A percentile compares a stretch with the other conserved stretches of the same genome.
These are phyloP conservation scores for Protomyces pachydermus DNA, from an alignment of 1,139 yeast species.

Conservation along the genomic window DNA sequence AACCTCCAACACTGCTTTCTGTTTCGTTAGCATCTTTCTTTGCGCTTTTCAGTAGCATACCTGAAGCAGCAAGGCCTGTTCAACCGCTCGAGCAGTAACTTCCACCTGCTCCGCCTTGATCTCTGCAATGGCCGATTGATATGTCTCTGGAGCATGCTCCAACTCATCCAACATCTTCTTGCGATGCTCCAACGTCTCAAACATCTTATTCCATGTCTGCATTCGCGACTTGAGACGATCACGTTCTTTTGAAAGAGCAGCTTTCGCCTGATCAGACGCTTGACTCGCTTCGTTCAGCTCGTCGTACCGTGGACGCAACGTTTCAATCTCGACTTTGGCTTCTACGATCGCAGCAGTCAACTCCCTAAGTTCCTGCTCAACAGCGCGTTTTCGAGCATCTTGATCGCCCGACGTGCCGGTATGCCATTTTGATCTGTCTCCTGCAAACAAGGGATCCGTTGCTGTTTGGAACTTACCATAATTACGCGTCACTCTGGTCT, in stretches of 20 bases:
- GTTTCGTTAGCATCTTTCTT: background rate
- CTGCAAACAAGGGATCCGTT: background rate
- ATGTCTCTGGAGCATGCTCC: constrained; percentile 27
- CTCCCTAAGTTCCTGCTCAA: constrained; percentile 12
- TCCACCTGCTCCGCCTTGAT: constrained; percentile 32
- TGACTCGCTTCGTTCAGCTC: background rate
- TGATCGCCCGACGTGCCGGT: background rate
- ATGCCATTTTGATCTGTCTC: background rate
- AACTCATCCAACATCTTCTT: constrained; percentile 13
- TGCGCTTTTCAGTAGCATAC: background rate
- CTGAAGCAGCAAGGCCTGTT: no score
- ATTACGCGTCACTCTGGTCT: constrained; percentile 10
- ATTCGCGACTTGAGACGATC: background rate
- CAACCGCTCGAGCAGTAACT: background rate
- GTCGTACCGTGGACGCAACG: constrained; percentile 7
- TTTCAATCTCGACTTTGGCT: constrained; percentile 11
- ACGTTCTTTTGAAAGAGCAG: background rate
- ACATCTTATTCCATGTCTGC: background rate
- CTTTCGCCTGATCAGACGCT: constrained; percentile 1
- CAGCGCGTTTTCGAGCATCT: background rate
- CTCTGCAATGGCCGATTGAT: constrained; percentile 35
- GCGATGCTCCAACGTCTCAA: constrained; percentile 9
- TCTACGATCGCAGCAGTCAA: background rate
- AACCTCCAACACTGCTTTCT: constrained; percentile 6
- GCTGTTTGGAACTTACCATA: constrained; percentile 2